Conservation (phyloP, 352 stramenopile species). For the Phytophthora melonis region DNA sequence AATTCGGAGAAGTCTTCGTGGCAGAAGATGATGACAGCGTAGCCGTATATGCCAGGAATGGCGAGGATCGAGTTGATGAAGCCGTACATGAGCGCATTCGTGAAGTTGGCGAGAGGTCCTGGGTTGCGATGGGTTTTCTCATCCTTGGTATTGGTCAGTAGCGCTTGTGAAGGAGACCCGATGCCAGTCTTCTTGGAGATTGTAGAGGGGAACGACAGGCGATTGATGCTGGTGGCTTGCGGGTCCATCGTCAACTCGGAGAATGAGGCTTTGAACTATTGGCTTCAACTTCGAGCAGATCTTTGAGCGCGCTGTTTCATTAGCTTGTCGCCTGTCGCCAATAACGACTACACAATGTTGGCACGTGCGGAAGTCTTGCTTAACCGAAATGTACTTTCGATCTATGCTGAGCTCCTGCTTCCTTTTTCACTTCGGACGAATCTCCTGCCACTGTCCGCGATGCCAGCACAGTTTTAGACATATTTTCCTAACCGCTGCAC, state of each 20-base stretch:
- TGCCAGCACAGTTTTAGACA: not conserved
- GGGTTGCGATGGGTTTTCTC: not conserved
- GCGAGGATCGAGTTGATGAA: constrained; percentile 95
- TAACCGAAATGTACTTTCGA: not conserved
- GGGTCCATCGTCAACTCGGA: not conserved
- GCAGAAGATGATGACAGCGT: constrained; percentile 96
- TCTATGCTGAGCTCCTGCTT: not conserved
- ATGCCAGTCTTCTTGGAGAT: not conserved
- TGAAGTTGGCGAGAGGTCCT: constrained; percentile 39
- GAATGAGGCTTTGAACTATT: not conserved
- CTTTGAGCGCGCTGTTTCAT: not conserved
- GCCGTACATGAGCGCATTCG: constrained; percentile 84
- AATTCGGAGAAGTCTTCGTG: constrained; percentile 88
- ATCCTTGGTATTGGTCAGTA: not conserved
- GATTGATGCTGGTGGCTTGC: not conserved
- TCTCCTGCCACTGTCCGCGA: not conserved
- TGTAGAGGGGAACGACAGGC: not conserved
- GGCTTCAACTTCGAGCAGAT: not conserved
- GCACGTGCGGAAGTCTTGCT: not conserved
- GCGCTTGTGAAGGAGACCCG: not conserved
- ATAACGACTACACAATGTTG: not conserved
- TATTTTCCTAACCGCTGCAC: not conserved
- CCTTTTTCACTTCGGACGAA: not conserved
- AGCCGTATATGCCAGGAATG: constrained; percentile 95
- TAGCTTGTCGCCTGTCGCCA: not conserved